Base-by-base conservation (phyloP, 1,284 basidiomycete genomes). In the Microbotryum intermedium region DNA sequence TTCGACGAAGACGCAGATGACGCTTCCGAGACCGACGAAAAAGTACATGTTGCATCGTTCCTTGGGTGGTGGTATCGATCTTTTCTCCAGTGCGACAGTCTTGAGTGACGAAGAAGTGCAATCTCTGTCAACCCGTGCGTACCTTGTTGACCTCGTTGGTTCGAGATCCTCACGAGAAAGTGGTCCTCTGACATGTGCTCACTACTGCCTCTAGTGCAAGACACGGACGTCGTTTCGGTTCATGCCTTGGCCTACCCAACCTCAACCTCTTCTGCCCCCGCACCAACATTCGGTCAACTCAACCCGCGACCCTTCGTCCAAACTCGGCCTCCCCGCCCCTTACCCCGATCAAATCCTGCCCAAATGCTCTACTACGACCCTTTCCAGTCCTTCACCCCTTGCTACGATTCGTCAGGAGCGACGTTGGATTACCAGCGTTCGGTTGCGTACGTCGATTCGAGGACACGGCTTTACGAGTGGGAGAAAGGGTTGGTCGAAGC, bases 1-100 rank as follows among this genome's bases (percentile, higher is more conserved):
- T 39, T 39, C 16, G 34, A 39, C 16, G 34, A 39, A 16, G 18
- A 39, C 34, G 34, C 9, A 1, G 34, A 16, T 13, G 34, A 16
- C 34, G 34, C 10, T 39, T 16, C 34, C 11, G 34, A 39, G 34
- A 39, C 30, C 56, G 30, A 59, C 29, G 13, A 59, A 55, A 51
- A 65, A 67, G 48, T 70, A 65, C 53, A 66, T 68, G 53, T 59
- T 70, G 21, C 69, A 70, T 47, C 59, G 69, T 6, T 52, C 57
- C 0, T 56, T 68, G 3, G 52, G 49, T 28, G 61, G 53, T n/a
- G 63, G 60, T 11, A 55, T 61, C n/a, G 67, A 70, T 49, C 30
- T 70, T 6, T 70, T 70, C 52, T 58, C 69, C 4, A 62, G 61
- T 16, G 60, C 67, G 3, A 62, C 63, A 4, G 50, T 55, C 34